A percentile compares a stretch with the other conserved stretches of the same genome.
These are phyloP conservation scores for Uromyces viciae-fabae DNA, from an alignment of 1,284 basidiomycete genomes.

Conservation along the genomic window DNA sequence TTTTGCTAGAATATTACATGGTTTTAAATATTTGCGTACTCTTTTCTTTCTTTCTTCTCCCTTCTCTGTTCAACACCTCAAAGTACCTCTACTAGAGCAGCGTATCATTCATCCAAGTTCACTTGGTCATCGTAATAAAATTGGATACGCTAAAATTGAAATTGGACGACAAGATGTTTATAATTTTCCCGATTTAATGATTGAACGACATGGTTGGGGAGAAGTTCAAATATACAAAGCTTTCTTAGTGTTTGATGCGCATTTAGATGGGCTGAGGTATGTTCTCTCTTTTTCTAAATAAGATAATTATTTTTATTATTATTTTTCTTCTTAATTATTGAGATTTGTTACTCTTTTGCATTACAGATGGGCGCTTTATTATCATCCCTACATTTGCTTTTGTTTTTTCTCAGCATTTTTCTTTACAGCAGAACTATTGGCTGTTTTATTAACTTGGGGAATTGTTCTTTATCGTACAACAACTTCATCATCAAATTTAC, in stretches of 20 bases:
- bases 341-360: background rate
- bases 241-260: conserved; percentile 33
- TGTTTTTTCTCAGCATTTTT: conserved; percentile 35
- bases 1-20: conserved; percentile 21
- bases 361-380: conserved; percentile 32
- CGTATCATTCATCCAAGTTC: conserved; percentile 30
- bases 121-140: conserved; percentile 24
- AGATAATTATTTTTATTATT: background rate
- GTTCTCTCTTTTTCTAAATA: background rate
- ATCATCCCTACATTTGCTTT: conserved; percentile 42
- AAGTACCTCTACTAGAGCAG: conserved; percentile 24
- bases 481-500: background rate
- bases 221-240: conserved; percentile 42
- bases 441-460: conserved; percentile 28
- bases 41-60: conserved; percentile 39
- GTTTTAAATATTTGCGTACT: conserved; percentile 37
- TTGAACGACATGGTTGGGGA: conserved; percentile 25
- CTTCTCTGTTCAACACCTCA: conserved; percentile 23
- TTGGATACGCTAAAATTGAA: conserved; percentile 18
- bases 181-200: background rate
- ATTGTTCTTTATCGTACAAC: conserved; percentile 15
- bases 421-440: conserved; percentile 29
- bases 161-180: conserved; percentile 36
- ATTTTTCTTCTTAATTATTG: background rate
- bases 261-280: conserved; percentile 36